A percentile compares a stretch with the other conserved stretches of the same genome.
Evolutionary conservation across 2,329 filamentous ascomycete genomes (phyloP).

Genomic region (Sporothrix euskadiensis): DNA sequence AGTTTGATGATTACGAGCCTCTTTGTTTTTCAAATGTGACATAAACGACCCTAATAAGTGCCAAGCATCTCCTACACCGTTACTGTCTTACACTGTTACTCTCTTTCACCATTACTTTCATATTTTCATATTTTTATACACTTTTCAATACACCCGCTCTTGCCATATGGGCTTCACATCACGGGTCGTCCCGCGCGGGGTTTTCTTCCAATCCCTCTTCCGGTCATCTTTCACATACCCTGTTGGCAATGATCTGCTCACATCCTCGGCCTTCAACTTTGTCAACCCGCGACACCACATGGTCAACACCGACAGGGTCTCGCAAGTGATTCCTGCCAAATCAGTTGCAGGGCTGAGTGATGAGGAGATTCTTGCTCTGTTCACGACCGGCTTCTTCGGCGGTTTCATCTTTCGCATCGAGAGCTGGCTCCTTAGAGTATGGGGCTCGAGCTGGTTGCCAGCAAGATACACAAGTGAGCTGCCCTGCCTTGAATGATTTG

Average conservation of each 20-base stretch:
- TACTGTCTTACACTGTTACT: too few relatives aligned
- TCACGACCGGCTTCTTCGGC: slow-evolving; percentile 8
- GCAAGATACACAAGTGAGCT: background rate
- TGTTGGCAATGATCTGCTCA: background rate
- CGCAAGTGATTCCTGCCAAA: background rate
- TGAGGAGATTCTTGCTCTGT: slow-evolving; percentile 2
- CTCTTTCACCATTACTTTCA: too few relatives aligned
- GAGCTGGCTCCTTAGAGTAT: background rate
- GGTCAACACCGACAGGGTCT: background rate
- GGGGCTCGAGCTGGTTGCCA: background rate
- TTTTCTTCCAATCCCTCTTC: background rate
- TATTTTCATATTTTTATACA: background rate
- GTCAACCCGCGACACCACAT: slow-evolving; percentile 3
- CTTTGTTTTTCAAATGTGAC: background rate
- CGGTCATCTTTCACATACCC: slow-evolving; percentile 2
- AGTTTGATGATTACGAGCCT: background rate
- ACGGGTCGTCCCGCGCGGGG: background rate
- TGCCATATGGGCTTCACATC: background rate
- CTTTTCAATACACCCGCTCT: background rate
- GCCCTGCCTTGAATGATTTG: background rate
- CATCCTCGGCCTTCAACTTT: background rate
- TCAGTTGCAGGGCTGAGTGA: background rate
- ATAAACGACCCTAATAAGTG: background rate
- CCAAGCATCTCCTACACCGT: background rate
- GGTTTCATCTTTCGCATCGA: slow-evolving; percentile 14